phyloP scores from a whole-genome alignment of 257 asterid species.

The Leonotis leonurus region DNA sequence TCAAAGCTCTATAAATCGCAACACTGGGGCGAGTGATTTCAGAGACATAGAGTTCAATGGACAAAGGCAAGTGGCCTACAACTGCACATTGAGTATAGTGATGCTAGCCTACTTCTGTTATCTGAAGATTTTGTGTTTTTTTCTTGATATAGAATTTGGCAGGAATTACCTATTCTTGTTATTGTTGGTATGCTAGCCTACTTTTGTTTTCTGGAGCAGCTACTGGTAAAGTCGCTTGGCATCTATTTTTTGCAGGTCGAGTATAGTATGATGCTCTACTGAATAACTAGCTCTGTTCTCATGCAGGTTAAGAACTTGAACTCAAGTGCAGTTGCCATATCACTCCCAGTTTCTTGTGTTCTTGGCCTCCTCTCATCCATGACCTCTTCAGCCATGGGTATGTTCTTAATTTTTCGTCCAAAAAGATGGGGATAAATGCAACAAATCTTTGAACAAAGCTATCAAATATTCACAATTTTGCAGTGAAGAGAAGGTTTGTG shows the following conservation, averaged over 20 bases:
- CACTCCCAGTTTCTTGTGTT: slow-evolving; percentile 86
- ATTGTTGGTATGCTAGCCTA: slow-evolving; percentile 83
- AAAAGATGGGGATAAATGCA: neutral
- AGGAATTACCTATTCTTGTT: slow-evolving; percentile 77
- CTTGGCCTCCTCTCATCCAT: slow-evolving; percentile 77
- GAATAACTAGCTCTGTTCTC: too few species aligned
- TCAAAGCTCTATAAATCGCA: slow-evolving; percentile 45
- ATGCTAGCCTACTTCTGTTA: too few species aligned
- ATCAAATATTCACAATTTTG: neutral
- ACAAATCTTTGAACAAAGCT: neutral
- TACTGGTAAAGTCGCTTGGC: slow-evolving; percentile 76
- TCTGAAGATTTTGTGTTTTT: slow-evolving; percentile 3
- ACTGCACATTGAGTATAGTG: too few species aligned
- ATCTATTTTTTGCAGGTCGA: too few species aligned
- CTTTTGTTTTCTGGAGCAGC: slow-evolving; percentile 90
- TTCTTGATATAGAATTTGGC: slow-evolving; percentile 76
- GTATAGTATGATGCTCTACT: too few species aligned
- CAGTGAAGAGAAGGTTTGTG: slow-evolving; percentile 64
- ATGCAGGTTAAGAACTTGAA: slow-evolving; percentile 65
- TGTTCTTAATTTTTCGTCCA: neutral
- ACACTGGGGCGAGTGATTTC: slow-evolving; percentile 14
- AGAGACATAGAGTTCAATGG: slow-evolving; percentile 48
- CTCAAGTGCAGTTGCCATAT: slow-evolving; percentile 62
- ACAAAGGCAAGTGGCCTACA: slow-evolving; percentile 58
- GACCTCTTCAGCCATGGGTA: slow-evolving; percentile 87